These are phyloP conservation scores for Ogataea nitratoaversa DNA, from an alignment of 805 yeast genomes.

Conservation along the genomic window DNA sequence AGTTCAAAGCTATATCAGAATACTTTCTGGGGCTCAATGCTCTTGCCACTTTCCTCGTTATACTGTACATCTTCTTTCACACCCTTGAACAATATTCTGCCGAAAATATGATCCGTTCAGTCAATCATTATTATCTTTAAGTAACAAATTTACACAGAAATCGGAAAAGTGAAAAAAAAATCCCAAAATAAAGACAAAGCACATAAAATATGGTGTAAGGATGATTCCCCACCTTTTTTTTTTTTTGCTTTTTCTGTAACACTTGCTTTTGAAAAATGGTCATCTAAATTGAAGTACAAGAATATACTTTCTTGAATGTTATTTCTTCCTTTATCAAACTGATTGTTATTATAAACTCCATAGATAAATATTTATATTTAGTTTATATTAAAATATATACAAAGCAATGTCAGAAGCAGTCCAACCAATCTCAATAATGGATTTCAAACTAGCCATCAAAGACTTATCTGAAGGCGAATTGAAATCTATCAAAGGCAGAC, in stretches of 20 bases:
- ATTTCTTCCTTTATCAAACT: too few relatives aligned
- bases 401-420: constrained; percentile 21
- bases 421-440: constrained; percentile 26
- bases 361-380: too few relatives aligned
- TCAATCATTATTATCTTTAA: too few relatives aligned
- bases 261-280: too few relatives aligned
- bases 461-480: constrained; percentile 43
- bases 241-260: neutral
- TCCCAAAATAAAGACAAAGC: neutral
- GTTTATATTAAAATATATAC: neutral
- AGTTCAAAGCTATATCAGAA: constrained; percentile 1
- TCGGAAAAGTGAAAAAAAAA: too few relatives aligned
- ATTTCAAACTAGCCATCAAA: constrained; percentile 27
- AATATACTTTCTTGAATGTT: too few relatives aligned
- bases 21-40: neutral
- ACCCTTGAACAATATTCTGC: too few relatives aligned
- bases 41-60: neutral
- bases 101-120: too few relatives aligned
- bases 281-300: too few relatives aligned
- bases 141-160: too few relatives aligned
- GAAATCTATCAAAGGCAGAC: constrained; percentile 26
- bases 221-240: neutral
- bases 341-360: too few relatives aligned
- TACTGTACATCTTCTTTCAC: too few relatives aligned
- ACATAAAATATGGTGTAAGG: neutral